These are phyloP conservation scores for Solanum corneliomulleri DNA, from an alignment of 257 asterid species.

Conservation along the genomic window DNA sequence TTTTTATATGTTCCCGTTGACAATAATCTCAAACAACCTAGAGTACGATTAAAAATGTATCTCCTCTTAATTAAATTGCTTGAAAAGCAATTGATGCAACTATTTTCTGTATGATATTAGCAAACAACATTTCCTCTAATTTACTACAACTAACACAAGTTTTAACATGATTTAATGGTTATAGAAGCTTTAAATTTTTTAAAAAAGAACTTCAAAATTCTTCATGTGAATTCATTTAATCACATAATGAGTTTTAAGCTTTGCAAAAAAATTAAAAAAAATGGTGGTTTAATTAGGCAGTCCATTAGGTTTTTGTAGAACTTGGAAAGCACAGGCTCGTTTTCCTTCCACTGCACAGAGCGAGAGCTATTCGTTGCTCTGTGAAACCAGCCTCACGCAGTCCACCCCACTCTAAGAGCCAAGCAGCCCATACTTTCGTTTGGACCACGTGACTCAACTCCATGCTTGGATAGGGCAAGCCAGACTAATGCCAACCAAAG, in stretches of 20 bases:
- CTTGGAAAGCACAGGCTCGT: neutral
- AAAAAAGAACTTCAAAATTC: neutral
- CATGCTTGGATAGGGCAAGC: neutral
- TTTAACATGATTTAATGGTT: neutral
- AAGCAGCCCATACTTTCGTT: neutral
- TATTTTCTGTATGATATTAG: neutral
- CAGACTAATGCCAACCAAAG: neutral
- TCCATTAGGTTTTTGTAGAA: neutral
- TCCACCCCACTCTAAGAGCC: neutral
- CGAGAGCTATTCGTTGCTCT: neutral
- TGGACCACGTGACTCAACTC: neutral
- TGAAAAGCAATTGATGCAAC: neutral
- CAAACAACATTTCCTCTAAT: neutral
- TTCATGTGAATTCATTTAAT: neutral
- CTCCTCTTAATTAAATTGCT: neutral
- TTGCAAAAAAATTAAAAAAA: too few species aligned
- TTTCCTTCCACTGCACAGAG: neutral
- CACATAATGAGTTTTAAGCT: neutral
- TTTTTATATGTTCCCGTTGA: neutral
- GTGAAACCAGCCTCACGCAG: neutral
- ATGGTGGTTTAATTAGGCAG: neutral
- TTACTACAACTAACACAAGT: neutral
- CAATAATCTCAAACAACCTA: neutral
- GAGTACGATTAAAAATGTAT: neutral
- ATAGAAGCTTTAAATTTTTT: neutral